Evolutionary conservation across 106 monocot species (phyloP), one percentile per base, ranked within the genome.

Genomic region (Vanilla planifolia): DNA sequence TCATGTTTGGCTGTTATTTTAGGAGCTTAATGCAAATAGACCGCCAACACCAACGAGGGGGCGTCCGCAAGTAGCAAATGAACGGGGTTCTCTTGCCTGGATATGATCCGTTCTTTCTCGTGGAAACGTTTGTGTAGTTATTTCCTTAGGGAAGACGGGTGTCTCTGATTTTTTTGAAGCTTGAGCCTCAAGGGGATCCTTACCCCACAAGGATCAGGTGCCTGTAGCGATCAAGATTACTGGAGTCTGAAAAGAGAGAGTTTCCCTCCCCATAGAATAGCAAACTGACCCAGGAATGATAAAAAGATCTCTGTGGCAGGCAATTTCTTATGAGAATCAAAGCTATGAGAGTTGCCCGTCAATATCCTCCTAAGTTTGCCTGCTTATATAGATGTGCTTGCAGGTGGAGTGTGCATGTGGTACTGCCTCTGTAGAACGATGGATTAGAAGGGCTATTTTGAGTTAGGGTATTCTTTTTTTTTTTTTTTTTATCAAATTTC

Each of bases 21-120:
- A 96, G 96, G 96, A 98, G 67, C 87, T 98, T 33, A 98, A 98
- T 88, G 91, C 88, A 30, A 98, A 98, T 55, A 70, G 96, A 73
- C 96, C 96, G 11, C 74, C 84, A 23, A 98, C 96, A 2, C 96
- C 96, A 51, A 91, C 91, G 14, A 79, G 96, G 70, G 96, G 96
- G 33, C 86, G 96, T 0, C 88, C 91, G 48, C 96, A 91, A 80
- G 74, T 58, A 48, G 75, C 82, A 21, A 87, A 76, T 56, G 90
- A 96, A 64, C 83, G 84, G 67, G 81, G 79, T 29, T 75, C 96
- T 73, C 76, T 81, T 46, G 96, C 91, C 26, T 98, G 96, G 96
- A 98, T 91, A 59, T 92, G 74, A 64, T 35, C 14, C 42, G 4
- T 64, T 35, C 5, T 56, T 13, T 33, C 30, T 56, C 17, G n/a